Conservation (phyloP, 2,329 filamentous ascomycete genomes). For the Fusarium sarcochroum region DNA sequence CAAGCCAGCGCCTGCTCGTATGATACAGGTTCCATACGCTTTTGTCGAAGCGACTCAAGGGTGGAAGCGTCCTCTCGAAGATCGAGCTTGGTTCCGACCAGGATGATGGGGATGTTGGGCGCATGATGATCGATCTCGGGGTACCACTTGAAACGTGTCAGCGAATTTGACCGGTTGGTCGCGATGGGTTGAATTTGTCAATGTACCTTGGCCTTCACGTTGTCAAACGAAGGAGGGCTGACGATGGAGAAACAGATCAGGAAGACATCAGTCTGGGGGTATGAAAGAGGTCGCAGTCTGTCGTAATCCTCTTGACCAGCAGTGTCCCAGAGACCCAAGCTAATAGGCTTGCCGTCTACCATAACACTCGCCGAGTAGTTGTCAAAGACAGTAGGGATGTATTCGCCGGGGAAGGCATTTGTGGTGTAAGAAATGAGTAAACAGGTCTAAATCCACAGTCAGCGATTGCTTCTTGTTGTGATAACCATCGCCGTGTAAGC, state of each 20-base stretch:
- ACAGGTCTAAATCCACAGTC: conserved; percentile 79
- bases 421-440: conserved; percentile 99
- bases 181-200: conserved; percentile 1
- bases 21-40: conserved; percentile 97
- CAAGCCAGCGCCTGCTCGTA: conserved; percentile 92
- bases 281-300: conserved; percentile 91
- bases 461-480: conserved; percentile 40
- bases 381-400: conserved; percentile 99
- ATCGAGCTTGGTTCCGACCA: conserved; percentile 97
- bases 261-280: conserved; percentile 98
- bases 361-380: conserved; percentile 99
- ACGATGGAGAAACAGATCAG: conserved; percentile 99
- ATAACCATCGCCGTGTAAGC: conserved; percentile 5
- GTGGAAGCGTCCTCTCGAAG: conserved; percentile 90
- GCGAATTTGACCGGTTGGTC: conserved; percentile 17
- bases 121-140: conserved; percentile 98
- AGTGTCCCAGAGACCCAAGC: conserved; percentile 97
- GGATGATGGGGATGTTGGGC: conserved; percentile 93
- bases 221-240: conserved; percentile 97
- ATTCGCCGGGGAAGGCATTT: conserved; percentile 99
- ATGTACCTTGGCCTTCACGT: conserved; percentile 96
- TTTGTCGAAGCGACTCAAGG: conserved; percentile 84
- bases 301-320: conserved; percentile 99
- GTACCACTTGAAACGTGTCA: conserved; percentile 77
- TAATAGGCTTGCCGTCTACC: conserved; percentile 98